These are phyloP conservation scores for Haplosporangium sp. DNA, from an alignment of 371 early-diverging fungal genomes.

Conservation along the genomic window DNA sequence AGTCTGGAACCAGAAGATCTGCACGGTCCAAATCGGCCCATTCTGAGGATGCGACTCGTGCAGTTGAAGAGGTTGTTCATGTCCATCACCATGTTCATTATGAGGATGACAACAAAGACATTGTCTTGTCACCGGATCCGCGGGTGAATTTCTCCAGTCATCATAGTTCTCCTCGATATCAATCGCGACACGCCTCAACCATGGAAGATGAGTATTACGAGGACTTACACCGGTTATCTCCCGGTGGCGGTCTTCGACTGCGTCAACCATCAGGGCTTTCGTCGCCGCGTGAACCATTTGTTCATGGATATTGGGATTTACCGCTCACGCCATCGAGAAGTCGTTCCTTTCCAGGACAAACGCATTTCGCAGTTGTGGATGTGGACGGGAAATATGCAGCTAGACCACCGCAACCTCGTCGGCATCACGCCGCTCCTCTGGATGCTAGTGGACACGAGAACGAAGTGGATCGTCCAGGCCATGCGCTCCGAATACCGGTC, in stretches of 20 bases:
- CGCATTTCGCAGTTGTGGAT: too few species aligned
- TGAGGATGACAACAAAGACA: slow-evolving; percentile 13
- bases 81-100: slow-evolving; percentile 46
- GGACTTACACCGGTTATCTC: slow-evolving; percentile 11
- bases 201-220: background rate
- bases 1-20: background rate
- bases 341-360: slow-evolving; percentile 15
- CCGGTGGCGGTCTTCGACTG: too few species aligned
- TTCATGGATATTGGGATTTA: too few species aligned
- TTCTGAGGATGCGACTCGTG: background rate
- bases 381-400: background rate
- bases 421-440: slow-evolving; percentile 5
- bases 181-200: too few species aligned
- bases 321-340: background rate
- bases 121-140: background rate
- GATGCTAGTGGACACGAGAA: background rate
- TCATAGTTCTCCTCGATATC: too few species aligned
- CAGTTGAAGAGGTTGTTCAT: slow-evolving; percentile 37
- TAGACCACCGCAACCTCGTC: background rate
- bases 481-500: too few species aligned
- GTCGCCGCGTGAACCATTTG: too few species aligned
- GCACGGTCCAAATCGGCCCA: slow-evolving; percentile 13
- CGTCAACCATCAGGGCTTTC: too few species aligned
- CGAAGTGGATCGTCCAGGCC: background rate
- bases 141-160: background rate